Base-by-base conservation (phyloP, 176 grass and related monocot species). In the Leersia perrieri region DNA sequence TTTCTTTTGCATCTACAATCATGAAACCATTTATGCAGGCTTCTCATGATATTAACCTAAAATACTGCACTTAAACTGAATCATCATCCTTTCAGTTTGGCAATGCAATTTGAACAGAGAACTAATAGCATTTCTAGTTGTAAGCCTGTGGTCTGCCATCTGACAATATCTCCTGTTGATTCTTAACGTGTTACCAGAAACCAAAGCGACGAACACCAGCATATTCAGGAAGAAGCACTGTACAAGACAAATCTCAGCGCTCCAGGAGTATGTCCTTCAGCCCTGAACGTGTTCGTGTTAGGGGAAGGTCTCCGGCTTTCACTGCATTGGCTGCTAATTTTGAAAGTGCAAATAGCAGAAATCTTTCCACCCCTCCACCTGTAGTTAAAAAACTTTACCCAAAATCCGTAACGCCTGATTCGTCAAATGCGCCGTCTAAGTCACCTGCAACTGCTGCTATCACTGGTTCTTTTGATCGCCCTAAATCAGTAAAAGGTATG, bases 211-310 rank as follows among this genome's bases (percentile, higher is more conserved):
- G 91, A 31, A 79, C 79, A 36, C 62, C 80, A 4, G 60, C 73
- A 55, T 62, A 84, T 77, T 80, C 91, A 34, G 94, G 94, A 60
- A 89, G 94, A 68, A 89, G 85, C 36, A 89, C 73, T 36, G 78
- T 62, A 57, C 90, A 89, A 87, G 94, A 92, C 23, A 92, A 94
- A 87, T 86, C 94, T 60, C 94, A 97, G 70, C 86, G 91, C 62
- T 91, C 89, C 30, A 91, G 94, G 89, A 97, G 94, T 63, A 89
- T 94, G 87, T 91, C 94, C 23, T 97, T 91, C 55, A 97, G 89
- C 74, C 94, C 94, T 85, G 94, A 97, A 32, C 84, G 94, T 68
- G 89, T 89, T 33, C 87, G 94, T 71, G 94, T 94, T 79, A 78
- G 94, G 55, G 94, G 94, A 71, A 92, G 78, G 79, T 97, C 94